These are phyloP conservation scores for Umbilicaria muhlenbergii DNA, from an alignment of 495 filamentous ascomycete species.

Conservation along the genomic window DNA sequence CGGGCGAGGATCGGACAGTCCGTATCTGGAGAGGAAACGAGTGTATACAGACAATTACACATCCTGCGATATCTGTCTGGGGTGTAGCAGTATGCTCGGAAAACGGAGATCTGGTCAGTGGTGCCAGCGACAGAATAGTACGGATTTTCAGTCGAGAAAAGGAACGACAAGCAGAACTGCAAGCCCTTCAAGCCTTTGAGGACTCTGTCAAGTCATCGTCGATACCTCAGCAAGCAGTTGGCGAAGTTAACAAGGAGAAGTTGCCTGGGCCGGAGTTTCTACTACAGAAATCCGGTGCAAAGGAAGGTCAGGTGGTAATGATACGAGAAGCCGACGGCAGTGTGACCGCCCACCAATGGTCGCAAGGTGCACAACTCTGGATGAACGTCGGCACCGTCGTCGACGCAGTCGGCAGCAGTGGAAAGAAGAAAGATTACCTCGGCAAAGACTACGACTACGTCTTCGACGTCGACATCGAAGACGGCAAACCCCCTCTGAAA, in stretches of 20 bases:
- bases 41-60: slow-evolving; percentile 91
- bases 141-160: slow-evolving; percentile 67
- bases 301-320: slow-evolving; percentile 90
- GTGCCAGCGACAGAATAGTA: slow-evolving; percentile 77
- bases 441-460: slow-evolving; percentile 95
- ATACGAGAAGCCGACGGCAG: slow-evolving; percentile 65
- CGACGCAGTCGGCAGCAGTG: slow-evolving; percentile 69
- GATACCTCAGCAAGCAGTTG: slow-evolving; percentile 72
- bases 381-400: slow-evolving; percentile 85
- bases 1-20: slow-evolving; percentile 84
- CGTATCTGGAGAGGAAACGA: slow-evolving; percentile 69
- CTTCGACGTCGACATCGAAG: slow-evolving; percentile 95
- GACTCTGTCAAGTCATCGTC: slow-evolving; percentile 64
- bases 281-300: slow-evolving; percentile 59
- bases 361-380: slow-evolving; percentile 51
- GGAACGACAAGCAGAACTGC: slow-evolving; percentile 50
- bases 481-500: slow-evolving; percentile 86
- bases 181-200: slow-evolving; percentile 52
- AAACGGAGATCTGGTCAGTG: slow-evolving; percentile 82
- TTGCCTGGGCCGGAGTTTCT: slow-evolving; percentile 78
- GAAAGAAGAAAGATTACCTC: slow-evolving; percentile 52
- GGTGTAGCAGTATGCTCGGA: slow-evolving; percentile 62
- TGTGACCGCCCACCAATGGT: slow-evolving; percentile 74
- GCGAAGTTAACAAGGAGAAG: slow-evolving; percentile 76
- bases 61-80: slow-evolving; percentile 96